Base-by-base conservation (phyloP, 2,329 filamentous ascomycete species). In the Blumeriella jaapii region DNA sequence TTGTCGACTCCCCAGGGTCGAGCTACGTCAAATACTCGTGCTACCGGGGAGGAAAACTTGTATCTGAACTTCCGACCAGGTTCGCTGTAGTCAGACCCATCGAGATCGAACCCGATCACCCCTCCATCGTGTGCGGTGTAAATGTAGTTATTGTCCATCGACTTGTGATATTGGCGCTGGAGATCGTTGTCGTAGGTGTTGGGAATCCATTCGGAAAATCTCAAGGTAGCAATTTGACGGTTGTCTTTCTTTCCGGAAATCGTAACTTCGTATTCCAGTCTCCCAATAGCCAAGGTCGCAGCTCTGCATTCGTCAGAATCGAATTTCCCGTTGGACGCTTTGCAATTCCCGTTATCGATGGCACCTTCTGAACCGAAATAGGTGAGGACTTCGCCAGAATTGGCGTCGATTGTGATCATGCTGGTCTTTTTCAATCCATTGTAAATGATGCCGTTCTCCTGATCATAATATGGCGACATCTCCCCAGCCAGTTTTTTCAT, bases 141-240 rank as follows among this genome's bases (percentile, higher is more conserved):
- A 32, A 96, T 79, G 59, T 96, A 95, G 42, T 81, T 82, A 47
- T 82, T 78, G 56, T 96, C 87, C 55, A 87, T 78, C 1, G 86
- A 85, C 8, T 67, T 62, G 10, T 71, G 71, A 53, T 96, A 91
- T 54, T 96, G 85, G 31, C 73, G 73, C 50, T 85, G 78, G 5
- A 98, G 73, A 55, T 98, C 91, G 44, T 74, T 74, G 58, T 98
- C 89, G 41, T 78, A 82, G 40, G 81, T 93, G 58, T 98, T 98
- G 10, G 87, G 83, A 0, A 77, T 78, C 91, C 91, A 98, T 57
- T 98, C 91, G 8, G 85, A 82, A 55, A 93, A 98, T 46, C 77
- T 87, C 48, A 98, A 73, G 0, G 84, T 94, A 52, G 86, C 93
- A 43, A 98, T 80, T 6, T 75, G 73, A 40, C 79, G 73, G 1